phyloP scores from a whole-genome alignment of 805 yeast genomes.

The Metschnikowia borealis region DNA sequence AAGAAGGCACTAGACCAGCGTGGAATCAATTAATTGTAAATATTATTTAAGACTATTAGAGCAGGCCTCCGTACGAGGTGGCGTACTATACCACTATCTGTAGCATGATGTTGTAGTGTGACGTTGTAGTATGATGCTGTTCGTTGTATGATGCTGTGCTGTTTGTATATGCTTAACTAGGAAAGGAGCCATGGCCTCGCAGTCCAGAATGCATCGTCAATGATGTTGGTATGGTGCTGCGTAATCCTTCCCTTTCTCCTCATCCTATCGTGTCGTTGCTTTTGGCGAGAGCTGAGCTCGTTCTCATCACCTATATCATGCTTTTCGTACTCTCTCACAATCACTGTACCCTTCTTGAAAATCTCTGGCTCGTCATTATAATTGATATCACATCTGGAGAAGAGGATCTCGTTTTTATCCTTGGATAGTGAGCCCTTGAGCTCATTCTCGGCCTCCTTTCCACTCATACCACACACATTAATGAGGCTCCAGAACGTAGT shows the following conservation, averaged over 20 bases:
- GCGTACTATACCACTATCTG: no score
- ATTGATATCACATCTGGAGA: conserved; percentile 72
- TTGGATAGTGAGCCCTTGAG: conserved; percentile 74
- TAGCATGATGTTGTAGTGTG: no score
- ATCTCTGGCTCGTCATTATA: conserved; percentile 89
- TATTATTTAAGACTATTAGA: background rate
- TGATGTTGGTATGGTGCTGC: conserved; percentile 55
- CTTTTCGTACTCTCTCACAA: conserved; percentile 46
- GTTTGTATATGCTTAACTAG: background rate
- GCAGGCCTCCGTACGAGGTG: background rate
- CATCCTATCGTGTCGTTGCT: conserved; percentile 46
- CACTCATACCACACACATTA: conserved; percentile 58
- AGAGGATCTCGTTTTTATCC: conserved; percentile 88
- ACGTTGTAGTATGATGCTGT: no score
- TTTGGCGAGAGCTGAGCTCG: conserved; percentile 40
- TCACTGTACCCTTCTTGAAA: conserved; percentile 76
- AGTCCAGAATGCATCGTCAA: conserved; percentile 62
- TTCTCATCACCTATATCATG: conserved; percentile 14
- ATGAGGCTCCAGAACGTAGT: conserved; percentile 91
- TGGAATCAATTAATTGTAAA: conserved; percentile 22
- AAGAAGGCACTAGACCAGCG: conserved; percentile 53
- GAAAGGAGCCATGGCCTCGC: conserved; percentile 33
- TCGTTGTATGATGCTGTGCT: no score
- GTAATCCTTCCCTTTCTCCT: conserved; percentile 45
- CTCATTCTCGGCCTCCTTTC: conserved; percentile 75